These are phyloP conservation scores for Terana coerulea DNA, from an alignment of 768 basidiomycete genomes.

Conservation along the genomic window DNA sequence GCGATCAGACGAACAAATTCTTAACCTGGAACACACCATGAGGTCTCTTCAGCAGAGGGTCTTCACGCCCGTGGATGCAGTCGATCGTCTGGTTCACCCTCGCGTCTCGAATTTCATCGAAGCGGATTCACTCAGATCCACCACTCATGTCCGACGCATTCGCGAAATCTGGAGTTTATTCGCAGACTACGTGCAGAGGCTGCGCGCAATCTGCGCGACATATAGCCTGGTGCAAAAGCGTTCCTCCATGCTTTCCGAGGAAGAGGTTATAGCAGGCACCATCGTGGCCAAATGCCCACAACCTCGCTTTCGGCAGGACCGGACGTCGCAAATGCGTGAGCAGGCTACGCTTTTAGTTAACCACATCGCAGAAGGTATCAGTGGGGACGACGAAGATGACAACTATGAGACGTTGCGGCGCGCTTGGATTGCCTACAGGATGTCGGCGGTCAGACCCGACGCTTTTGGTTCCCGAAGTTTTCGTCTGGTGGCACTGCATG, in stretches of 20 bases:
- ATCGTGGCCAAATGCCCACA: conserved; percentile 53
- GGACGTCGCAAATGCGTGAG: conserved; percentile 50
- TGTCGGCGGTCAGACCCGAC: conserved; percentile 29
- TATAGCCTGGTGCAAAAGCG: conserved; percentile 40
- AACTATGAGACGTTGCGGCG: conserved; percentile 35
- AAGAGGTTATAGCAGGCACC: conserved; percentile 58
- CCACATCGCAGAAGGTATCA: conserved; percentile 22
- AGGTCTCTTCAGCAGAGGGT: background rate
- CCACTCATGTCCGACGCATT: background rate
- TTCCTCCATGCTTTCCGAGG: conserved; percentile 46
- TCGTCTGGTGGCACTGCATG: conserved; percentile 50
- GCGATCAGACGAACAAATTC: conserved; percentile 10
- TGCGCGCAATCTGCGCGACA: conserved; percentile 42
- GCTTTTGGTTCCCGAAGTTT: conserved; percentile 56
- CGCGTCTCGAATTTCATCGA: conserved; percentile 11
- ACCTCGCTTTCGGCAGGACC: conserved; percentile 36
- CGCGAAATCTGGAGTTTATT: conserved; percentile 12
- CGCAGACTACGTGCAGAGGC: conserved; percentile 37
- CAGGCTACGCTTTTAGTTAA: conserved; percentile 44
- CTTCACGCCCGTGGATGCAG: background rate
- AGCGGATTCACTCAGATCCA: conserved; percentile 11
- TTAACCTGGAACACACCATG: background rate
- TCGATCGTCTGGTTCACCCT: conserved; percentile 2
- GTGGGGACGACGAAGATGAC: conserved; percentile 23
- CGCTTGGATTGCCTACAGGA: conserved; percentile 51